Evolutionary conservation across 2,329 filamentous ascomycete species (phyloP), one percentile per base, ranked within the genome.

Genomic region (Catunica adiposa): DNA sequence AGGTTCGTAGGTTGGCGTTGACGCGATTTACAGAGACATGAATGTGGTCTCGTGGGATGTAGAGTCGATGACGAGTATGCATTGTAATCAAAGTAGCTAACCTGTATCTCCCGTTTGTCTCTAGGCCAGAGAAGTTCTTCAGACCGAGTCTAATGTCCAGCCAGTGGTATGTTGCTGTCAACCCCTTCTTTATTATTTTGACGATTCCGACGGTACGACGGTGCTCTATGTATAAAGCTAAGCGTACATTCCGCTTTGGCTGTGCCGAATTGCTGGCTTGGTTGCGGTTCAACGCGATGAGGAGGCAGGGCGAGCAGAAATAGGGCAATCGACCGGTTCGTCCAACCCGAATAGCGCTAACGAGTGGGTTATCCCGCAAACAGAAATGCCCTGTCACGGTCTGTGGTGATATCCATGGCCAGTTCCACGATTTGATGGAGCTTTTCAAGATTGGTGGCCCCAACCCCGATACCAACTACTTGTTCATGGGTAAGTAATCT

Each of bases 361-460:
- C 48, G 5, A 23, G 8, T 15, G 8, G 47, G n/a, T 20, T 20
- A 11, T 22, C 22, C 34, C 25, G 5, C 37, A 53, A 17, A 44
- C 61, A 89, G 85, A 96, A 96, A 90, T 97, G 90, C 69, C 92
- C 92, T 47, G 92, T 97, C 62, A 98, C 92, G 56, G 92, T 98
- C 60, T 97, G 92, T 70, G 92, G 92, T 69, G 92, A 98, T 72
- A 98, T 98, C 68, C 92, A 98, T 71, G 92, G 92, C 62, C 92
- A 98, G 72, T 97, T 97, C 70, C 90, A 97, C 71, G 92, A 98
- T 67, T 73, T 98, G 70, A 97, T 98, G 89, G 92, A 98, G 73
- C 81, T 98, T 55, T 98, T 98, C 79, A 94, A 94, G 74, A 97
- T 98, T 69, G 92, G 92, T 63, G 92, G 92, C 55, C 89, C 89